Evolutionary conservation across 129 eudicot genomes (phyloP), one percentile per base, ranked within the genome.

Genomic region (Lonicera japonica): DNA sequence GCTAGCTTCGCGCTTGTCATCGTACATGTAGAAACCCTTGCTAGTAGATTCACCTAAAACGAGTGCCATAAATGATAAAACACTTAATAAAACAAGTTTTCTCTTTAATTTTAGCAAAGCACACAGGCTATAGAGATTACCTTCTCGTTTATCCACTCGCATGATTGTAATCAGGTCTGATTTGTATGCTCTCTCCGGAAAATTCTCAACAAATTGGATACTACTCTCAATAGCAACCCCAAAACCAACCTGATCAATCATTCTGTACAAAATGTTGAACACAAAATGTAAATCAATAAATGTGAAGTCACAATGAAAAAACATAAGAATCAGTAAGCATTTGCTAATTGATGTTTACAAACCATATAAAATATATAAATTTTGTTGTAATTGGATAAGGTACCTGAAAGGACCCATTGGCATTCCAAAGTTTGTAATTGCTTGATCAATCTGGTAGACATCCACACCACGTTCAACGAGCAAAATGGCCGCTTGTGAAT

Each of bases 361-460:
- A n/a, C n/a, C n/a, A n/a, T n/a, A n/a, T n/a, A n/a, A n/a, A n/a
- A n/a, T n/a, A n/a, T n/a, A n/a, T n/a, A n/a, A n/a, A 29, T 6
- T 29, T 29, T 6, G 2, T 29, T 29, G 2, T 6, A 29, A 29
- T 29, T 29, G 36, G 36, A 29, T 29, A 29, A 47, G 34, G 62
- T 69, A 83, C 91, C 91, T 84, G 34, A 77, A 80, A 34, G 86
- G 84, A 63, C 82, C 77, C 73, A 80, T 60, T 59, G 56, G 72
- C 84, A 77, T 80, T 58, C 91, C 91, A 75, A 84, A 84, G 39
- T 70, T 80, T 13, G 74, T 70, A 39, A 77, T 67, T 15, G 78
- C 79, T 41, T 65, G 60, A 61, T 77, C 91, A 50, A 84, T 64
- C 68, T 41, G 74, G 67, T 74, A 65, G 18, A 71, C 46, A 61